Evolutionary conservation across 2,329 filamentous ascomycete genomes (phyloP).

Genomic region (Microcyclosporella mali): DNA sequence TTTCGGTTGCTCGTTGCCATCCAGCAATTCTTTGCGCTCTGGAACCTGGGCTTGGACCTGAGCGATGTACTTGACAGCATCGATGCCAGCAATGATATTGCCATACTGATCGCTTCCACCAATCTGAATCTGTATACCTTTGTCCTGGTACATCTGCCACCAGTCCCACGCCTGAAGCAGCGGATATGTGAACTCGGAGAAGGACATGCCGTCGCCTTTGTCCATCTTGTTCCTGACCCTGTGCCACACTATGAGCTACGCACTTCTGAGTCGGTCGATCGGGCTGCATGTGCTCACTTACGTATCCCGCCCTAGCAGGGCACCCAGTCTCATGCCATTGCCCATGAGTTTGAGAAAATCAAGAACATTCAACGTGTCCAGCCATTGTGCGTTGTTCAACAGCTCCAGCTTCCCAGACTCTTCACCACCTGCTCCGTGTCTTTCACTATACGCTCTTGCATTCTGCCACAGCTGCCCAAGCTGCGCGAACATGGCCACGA

Average conservation of each 20-base stretch:
- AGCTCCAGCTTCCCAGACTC: slow-evolving; percentile 63
- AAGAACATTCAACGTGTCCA: slow-evolving; percentile 63
- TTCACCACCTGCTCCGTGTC: slow-evolving; percentile 56
- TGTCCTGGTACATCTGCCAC: slow-evolving; percentile 73
- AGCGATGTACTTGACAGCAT: slow-evolving; percentile 71
- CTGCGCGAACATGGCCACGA: slow-evolving; percentile 63
- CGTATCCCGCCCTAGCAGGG: slow-evolving; percentile 86
- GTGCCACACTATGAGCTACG: slow-evolving; percentile 16
- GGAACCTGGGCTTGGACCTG: slow-evolving; percentile 33
- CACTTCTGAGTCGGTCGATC: background rate
- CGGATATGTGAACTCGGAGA: slow-evolving; percentile 89
- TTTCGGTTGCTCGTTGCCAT: slow-evolving; percentile 34
- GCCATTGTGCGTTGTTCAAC: slow-evolving; percentile 80
- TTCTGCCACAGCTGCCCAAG: slow-evolving; percentile 67
- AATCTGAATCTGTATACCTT: slow-evolving; percentile 73
- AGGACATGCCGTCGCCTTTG: slow-evolving; percentile 87
- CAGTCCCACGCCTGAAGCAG: slow-evolving; percentile 95
- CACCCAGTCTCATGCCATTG: slow-evolving; percentile 66
- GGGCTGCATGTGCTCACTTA: slow-evolving; percentile 45
- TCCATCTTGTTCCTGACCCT: slow-evolving; percentile 75
- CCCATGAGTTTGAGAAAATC: slow-evolving; percentile 73
- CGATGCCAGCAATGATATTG: slow-evolving; percentile 87
- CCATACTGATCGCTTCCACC: slow-evolving; percentile 95
- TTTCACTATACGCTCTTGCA: slow-evolving; percentile 59
- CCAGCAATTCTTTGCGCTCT: slow-evolving; percentile 16